A percentile compares a stretch with the other conserved stretches of the same genome.
phyloP scores from a whole-genome alignment of 2,329 filamentous ascomycete genomes.

The Monosporascus sp. region DNA sequence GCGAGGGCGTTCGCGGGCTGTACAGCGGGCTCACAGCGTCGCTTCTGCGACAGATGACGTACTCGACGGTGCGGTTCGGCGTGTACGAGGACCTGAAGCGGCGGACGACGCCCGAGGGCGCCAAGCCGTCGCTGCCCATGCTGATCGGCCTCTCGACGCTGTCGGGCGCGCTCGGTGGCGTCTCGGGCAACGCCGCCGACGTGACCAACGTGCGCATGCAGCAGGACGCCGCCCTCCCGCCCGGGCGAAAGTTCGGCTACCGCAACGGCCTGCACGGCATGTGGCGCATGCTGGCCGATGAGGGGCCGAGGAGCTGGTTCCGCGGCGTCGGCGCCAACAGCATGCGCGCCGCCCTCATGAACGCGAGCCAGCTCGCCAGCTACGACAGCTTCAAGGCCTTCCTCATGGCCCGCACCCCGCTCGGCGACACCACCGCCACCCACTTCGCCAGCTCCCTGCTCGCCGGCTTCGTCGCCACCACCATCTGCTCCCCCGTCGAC shows the following conservation, averaged over 20 bases:
- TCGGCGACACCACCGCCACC: slow-evolving; percentile 66
- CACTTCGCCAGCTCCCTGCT: slow-evolving; percentile 75
- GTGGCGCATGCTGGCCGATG: slow-evolving; percentile 77
- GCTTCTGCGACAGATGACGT: slow-evolving; percentile 88
- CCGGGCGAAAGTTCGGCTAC: slow-evolving; percentile 76
- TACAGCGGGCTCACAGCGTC: slow-evolving; percentile 92
- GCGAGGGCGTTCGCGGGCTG: slow-evolving; percentile 72
- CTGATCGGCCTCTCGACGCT: slow-evolving; percentile 77
- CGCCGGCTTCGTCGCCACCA: slow-evolving; percentile 78
- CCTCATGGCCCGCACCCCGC: slow-evolving; percentile 59
- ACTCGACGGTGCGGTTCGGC: slow-evolving; percentile 93
- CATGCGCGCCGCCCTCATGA: slow-evolving; percentile 80
- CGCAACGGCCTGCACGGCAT: slow-evolving; percentile 83
- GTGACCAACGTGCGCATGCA: slow-evolving; percentile 99
- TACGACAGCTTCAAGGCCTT: slow-evolving; percentile 78
- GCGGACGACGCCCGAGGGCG: slow-evolving; percentile 45
- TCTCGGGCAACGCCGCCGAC: slow-evolving; percentile 91
- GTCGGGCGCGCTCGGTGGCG: slow-evolving; percentile 82
- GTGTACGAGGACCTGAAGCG: slow-evolving; percentile 92
- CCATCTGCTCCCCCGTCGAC: slow-evolving; percentile 78
- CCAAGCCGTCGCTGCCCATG: slow-evolving; percentile 62
- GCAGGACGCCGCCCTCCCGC: slow-evolving; percentile 75
- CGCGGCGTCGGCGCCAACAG: slow-evolving; percentile 82
- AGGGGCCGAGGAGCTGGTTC: slow-evolving; percentile 73
- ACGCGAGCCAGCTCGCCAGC: slow-evolving; percentile 73